Conservation (phyloP, 2,329 filamentous ascomycete genomes). For the Phaeomoniella chlamydospora region DNA sequence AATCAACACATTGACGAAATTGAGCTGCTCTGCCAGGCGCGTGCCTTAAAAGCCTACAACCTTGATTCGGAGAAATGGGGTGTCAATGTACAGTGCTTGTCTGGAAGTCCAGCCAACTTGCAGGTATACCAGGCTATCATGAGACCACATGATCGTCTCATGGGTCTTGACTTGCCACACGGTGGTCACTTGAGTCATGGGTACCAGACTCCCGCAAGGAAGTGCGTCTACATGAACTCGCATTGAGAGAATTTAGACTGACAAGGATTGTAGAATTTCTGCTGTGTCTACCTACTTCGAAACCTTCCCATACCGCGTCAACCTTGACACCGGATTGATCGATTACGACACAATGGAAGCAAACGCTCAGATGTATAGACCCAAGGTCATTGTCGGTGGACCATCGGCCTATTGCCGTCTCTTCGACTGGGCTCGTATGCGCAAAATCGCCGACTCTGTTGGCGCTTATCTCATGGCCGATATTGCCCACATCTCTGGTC, state of each 20-base stretch:
- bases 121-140: slow-evolving; percentile 92
- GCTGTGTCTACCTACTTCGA: slow-evolving; percentile 98
- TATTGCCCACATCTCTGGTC: slow-evolving; percentile 97
- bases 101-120: slow-evolving; percentile 61
- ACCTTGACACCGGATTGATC: slow-evolving; percentile 69
- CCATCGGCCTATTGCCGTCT: slow-evolving; percentile 96
- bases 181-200: slow-evolving; percentile 92
- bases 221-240: slow-evolving; percentile 25
- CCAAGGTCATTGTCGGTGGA: slow-evolving; percentile 90
- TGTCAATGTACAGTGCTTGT: slow-evolving; percentile 85
- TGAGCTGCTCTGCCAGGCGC: slow-evolving; percentile 77
- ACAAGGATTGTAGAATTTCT: slow-evolving; percentile 46
- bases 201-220: slow-evolving; percentile 90
- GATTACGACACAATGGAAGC: slow-evolving; percentile 91
- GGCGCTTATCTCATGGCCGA: slow-evolving; percentile 92
- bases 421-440: slow-evolving; percentile 94
- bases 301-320: slow-evolving; percentile 88
- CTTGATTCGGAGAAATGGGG: slow-evolving; percentile 81
- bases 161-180: slow-evolving; percentile 91
- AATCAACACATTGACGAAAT: slow-evolving; percentile 92
- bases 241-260: background rate
- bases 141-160: slow-evolving; percentile 86
- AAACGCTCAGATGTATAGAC: slow-evolving; percentile 80
- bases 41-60: slow-evolving; percentile 76
- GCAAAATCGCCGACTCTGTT: slow-evolving; percentile 83